These are phyloP conservation scores for Baudoinia panamericana DNA, from an alignment of 495 filamentous ascomycete species.

Conservation along the genomic window DNA sequence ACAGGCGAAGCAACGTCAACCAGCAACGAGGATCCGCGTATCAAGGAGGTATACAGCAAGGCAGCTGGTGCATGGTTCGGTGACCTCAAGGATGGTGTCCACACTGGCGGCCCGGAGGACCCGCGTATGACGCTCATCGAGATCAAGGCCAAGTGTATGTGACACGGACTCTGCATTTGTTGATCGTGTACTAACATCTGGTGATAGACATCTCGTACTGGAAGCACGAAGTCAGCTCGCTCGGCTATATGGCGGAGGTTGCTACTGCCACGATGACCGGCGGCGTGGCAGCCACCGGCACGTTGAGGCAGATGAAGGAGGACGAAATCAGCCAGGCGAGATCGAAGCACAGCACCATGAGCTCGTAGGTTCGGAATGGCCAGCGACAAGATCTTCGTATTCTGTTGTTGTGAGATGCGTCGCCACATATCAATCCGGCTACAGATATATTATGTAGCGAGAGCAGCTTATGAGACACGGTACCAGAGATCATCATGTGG, in stretches of 20 bases:
- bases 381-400: no score
- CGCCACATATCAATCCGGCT: no score
- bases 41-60: constrained; percentile 31
- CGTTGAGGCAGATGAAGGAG: constrained; percentile 23
- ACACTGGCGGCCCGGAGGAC: constrained; percentile 30
- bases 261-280: constrained; percentile 21
- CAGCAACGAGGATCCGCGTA: constrained; percentile 29
- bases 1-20: constrained; percentile 25
- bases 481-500: no score
- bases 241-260: constrained; percentile 26
- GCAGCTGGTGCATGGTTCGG: constrained; percentile 33
- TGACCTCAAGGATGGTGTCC: constrained; percentile 34
- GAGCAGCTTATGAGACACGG: no score
- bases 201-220: constrained; percentile 24
- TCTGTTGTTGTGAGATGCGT: no score
- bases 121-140: constrained; percentile 32
- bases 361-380: constrained; percentile 14
- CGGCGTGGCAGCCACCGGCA: constrained; percentile 24
- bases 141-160: constrained; percentile 25
- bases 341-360: constrained; percentile 6
- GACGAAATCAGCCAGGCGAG: constrained; percentile 24
- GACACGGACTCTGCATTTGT: not conserved
- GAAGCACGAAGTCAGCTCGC: constrained; percentile 17
- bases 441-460: no score
- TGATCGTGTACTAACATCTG: not conserved